Evolutionary conservation across 192 early-diverging fungal genomes (phyloP).

Genomic region (Coemansia sp.): DNA sequence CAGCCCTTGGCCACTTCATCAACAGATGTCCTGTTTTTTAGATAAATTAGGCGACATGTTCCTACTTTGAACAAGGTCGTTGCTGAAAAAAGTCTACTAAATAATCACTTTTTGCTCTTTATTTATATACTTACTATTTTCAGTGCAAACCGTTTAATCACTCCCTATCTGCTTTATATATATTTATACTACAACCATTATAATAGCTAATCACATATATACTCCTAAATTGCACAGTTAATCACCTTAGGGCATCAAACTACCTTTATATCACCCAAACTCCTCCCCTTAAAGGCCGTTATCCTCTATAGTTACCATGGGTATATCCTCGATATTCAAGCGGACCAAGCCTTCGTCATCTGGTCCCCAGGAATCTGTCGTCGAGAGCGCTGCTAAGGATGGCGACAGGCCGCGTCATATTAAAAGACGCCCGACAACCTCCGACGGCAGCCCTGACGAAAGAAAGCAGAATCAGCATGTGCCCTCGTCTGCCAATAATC

Average conservation of each 20-base stretch:
- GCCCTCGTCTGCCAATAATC: background rate
- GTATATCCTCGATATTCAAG: slow-evolving; percentile 52
- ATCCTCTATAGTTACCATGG: slow-evolving; percentile 20
- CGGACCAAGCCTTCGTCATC: slow-evolving; percentile 25
- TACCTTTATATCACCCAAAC: too few species aligned
- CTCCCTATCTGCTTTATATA: too few species aligned
- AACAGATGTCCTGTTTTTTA: background rate
- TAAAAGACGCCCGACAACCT: slow-evolving; percentile 22
- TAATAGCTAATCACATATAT: background rate
- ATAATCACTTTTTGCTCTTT: background rate
- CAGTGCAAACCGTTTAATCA: too few species aligned
- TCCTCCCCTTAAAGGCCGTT: too few species aligned
- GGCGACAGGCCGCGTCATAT: slow-evolving; percentile 21
- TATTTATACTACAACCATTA: too few species aligned
- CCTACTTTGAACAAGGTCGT: background rate
- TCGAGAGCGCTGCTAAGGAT: slow-evolving; percentile 6
- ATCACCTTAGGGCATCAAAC: too few species aligned
- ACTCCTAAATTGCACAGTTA: too few species aligned
- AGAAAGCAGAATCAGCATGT: background rate
- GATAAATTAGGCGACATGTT: background rate
- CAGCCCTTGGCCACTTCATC: background rate
- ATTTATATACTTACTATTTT: too few species aligned
- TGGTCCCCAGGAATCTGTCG: background rate
- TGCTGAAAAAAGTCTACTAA: background rate
- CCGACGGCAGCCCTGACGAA: slow-evolving; percentile 10